Percentiles rank a stretch among this genome's conserved stretches.
Conservation (phyloP, 768 basidiomycete species). For the Pisolithus tinctorius region DNA sequence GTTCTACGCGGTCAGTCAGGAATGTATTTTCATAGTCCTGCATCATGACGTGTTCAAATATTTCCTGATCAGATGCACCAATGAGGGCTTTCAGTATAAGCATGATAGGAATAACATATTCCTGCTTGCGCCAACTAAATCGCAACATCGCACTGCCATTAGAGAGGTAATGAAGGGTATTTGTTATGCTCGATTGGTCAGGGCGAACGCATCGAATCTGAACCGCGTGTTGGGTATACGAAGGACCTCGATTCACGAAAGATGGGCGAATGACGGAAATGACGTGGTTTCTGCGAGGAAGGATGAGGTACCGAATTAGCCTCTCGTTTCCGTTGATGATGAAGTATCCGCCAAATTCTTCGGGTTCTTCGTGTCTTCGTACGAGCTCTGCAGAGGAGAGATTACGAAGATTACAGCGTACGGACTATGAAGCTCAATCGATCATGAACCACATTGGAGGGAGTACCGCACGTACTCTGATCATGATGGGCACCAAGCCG, state of each 20-base stretch:
- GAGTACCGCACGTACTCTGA: conserved; percentile 60
- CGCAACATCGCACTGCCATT: conserved; percentile 96
- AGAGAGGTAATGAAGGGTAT: conserved; percentile 94
- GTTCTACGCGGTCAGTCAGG: conserved; percentile 92
- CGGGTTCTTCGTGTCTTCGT: conserved; percentile 87
- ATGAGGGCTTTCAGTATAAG: conserved; percentile 91
- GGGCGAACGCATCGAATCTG: conserved; percentile 92
- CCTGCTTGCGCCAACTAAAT: conserved; percentile 95
- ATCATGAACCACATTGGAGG: background rate
- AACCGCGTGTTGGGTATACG: conserved; percentile 91
- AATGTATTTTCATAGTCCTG: conserved; percentile 97
- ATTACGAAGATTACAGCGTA: conserved; percentile 83
- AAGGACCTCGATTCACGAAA: conserved; percentile 87
- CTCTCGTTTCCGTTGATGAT: conserved; percentile 99
- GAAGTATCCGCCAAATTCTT: conserved; percentile 99
- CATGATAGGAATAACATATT: conserved; percentile 98
- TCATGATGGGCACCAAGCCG: conserved; percentile 94
- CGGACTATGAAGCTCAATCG: conserved; percentile 49
- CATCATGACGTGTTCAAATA: conserved; percentile 95
- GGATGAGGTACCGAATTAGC: conserved; percentile 93
- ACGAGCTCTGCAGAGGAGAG: conserved; percentile 86
- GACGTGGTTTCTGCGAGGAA: conserved; percentile 93
- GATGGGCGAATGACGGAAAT: conserved; percentile 88
- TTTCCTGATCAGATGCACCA: conserved; percentile 88
- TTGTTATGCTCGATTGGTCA: conserved; percentile 91